Percentiles rank a stretch among this genome's conserved stretches.
These are phyloP conservation scores for Curvularia spicifera DNA, from an alignment of 2,329 filamentous ascomycete species.

Conservation along the genomic window DNA sequence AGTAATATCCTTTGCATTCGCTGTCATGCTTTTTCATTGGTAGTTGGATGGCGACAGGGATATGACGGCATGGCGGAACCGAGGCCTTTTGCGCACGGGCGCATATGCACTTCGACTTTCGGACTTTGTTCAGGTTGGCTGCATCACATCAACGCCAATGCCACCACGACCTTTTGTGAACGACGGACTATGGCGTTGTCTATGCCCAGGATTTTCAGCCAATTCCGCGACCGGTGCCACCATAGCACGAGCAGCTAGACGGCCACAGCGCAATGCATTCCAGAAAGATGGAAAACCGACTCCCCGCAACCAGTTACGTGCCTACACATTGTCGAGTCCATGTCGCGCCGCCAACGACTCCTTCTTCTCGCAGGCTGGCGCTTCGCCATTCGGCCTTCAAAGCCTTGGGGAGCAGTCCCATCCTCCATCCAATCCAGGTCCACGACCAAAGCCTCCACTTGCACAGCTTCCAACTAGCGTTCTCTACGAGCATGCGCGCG, in stretches of 20 bases:
- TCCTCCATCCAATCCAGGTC: neutral
- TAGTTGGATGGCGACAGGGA: neutral
- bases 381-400: constrained; percentile 9
- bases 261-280: constrained; percentile 3
- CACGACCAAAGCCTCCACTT: constrained; percentile 23
- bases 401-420: constrained; percentile 10
- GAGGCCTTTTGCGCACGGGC: constrained; percentile 10
- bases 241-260: constrained; percentile 4
- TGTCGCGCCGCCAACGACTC: constrained; percentile 11
- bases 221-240: constrained; percentile 1
- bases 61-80: neutral
- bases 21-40: neutral
- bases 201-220: constrained; percentile 39
- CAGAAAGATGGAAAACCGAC: neutral
- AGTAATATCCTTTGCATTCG: constrained; percentile 3
- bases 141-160: constrained; percentile 29
- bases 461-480: constrained; percentile 34
- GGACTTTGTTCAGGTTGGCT: constrained; percentile 8
- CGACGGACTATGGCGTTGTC: constrained; percentile 46
- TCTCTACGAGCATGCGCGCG: constrained; percentile 42
- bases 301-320: constrained; percentile 17
- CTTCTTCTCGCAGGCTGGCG: constrained; percentile 9
- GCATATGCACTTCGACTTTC: constrained; percentile 5
- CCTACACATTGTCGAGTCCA: constrained; percentile 19
- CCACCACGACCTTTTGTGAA: constrained; percentile 41